These are phyloP conservation scores for Fomitopsis pinicola DNA, from an alignment of 1,284 basidiomycete genomes.

Conservation along the genomic window DNA sequence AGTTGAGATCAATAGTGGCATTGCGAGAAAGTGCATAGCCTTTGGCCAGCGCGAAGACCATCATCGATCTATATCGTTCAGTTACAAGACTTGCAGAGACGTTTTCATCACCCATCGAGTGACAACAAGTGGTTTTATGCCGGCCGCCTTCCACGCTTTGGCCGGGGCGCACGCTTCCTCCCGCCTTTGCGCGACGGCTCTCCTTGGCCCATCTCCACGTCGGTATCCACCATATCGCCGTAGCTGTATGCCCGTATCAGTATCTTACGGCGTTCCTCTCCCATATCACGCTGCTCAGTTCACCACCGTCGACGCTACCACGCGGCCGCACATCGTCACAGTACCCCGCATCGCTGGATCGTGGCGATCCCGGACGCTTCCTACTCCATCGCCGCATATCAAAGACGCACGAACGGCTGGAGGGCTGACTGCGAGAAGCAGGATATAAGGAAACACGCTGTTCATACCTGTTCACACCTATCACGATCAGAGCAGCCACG, in stretches of 20 bases:
- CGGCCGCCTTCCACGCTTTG: conserved; percentile 6
- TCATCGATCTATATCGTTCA: background rate
- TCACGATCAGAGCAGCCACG: conserved; percentile 64
- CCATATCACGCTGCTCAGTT: too few species aligned
- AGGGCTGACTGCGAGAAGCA: conserved; percentile 42
- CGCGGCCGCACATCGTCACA: too few species aligned
- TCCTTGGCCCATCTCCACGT: background rate
- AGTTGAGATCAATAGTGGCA: background rate
- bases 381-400: conserved; percentile 32
- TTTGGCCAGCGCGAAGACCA: background rate
- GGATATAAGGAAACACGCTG: conserved; percentile 56
- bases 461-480: conserved; percentile 37
- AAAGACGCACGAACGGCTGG: conserved; percentile 69
- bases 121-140: background rate
- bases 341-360: too few species aligned
- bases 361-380: too few species aligned
- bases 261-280: too few species aligned
- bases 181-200: background rate
- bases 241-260: background rate
- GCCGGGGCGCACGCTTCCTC: background rate
- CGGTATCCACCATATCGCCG: conserved; percentile 1
- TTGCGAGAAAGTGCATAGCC: background rate
- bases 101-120: background rate
- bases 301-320: too few species aligned
- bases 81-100: background rate